Evolutionary conservation across 2,329 filamentous ascomycete genomes (phyloP), one percentile per base, ranked within the genome.

Genomic region (Teratosphaeria gauchensis): DNA sequence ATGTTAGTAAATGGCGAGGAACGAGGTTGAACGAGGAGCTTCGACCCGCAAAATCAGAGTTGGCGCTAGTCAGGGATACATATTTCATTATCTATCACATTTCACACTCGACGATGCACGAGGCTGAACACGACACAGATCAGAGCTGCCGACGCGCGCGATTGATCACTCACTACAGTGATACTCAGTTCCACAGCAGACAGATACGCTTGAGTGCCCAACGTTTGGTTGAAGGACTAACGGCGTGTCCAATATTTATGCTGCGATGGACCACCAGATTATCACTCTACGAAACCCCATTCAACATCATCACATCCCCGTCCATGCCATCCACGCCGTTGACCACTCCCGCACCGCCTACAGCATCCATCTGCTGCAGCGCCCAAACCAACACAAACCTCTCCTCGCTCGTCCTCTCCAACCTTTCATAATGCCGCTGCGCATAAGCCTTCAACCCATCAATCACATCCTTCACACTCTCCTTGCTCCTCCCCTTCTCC

Each of bases 311-410:
- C 28, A 56, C 21, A 31, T 59, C 53, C 35, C 53, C 46, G 31
- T 61, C 14, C 30, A n/a, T 11, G 16, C 51, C 38, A n/a, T 35
- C 48, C 52, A 48, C n/a, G 14, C 51, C 35, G 16, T 24, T 32
- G 24, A 46, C 55, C 16, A 24, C 52, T 24, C 30, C 58, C 55
- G 57, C 61, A 31, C 59, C 63, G 33, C 63, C 69, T 53, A 66
- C 66, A 3, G 87, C 80, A 71, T 81, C 88, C 92, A 97, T 97
- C 77, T 96, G 89, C 68, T 86, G 83, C 62, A 97, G 78, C 62
- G 92, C 95, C 81, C 95, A 97, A 74, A 96, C 90, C 48, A 97
- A 83, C 68, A 99, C 75, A 75, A 92, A 97, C 70, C 92, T 95
- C 77, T 97, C 94, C 71, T 97, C 92, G 48, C 92, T 84, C 66